A percentile compares a stretch with the other conserved stretches of the same genome.
Evolutionary conservation across 805 yeast species (phyloP).

Genomic region (Barnettozyma sp.): DNA sequence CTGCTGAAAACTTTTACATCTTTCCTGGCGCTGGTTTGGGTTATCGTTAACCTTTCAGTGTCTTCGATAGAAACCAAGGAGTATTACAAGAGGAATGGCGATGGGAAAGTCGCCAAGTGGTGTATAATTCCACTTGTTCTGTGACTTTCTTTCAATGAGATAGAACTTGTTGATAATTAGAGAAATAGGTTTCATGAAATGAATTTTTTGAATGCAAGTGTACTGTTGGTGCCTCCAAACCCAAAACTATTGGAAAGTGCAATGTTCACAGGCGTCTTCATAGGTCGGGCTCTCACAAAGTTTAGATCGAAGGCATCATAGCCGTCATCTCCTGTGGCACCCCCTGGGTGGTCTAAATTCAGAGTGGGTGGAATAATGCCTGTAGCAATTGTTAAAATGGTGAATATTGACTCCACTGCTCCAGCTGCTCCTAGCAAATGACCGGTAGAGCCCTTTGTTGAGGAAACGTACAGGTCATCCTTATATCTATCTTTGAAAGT

Average conservation of each 20-base stretch:
- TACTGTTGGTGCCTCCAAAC: constrained; percentile 93
- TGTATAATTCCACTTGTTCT: constrained; percentile 34
- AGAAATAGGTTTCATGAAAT: background rate
- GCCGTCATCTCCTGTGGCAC: constrained; percentile 36
- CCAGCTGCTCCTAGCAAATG: constrained; percentile 97
- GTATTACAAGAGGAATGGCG: constrained; percentile 33
- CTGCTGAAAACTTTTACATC: constrained; percentile 17
- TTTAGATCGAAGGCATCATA: constrained; percentile 41
- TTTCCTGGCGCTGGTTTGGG: constrained; percentile 25
- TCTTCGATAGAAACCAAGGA: constrained; percentile 47
- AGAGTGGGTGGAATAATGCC: constrained; percentile 71
- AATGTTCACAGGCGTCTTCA: constrained; percentile 36
- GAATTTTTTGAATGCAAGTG: constrained; percentile 47
- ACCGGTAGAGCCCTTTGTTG: constrained; percentile 90
- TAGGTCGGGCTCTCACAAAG: constrained; percentile 45
- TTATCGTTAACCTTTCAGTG: constrained; percentile 40
- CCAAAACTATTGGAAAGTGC: constrained; percentile 92
- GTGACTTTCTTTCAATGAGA: constrained; percentile 9
- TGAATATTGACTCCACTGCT: constrained; percentile 81
- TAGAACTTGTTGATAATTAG: background rate
- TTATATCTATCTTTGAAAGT: constrained; percentile 36
- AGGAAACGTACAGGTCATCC: constrained; percentile 46
- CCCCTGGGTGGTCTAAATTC: constrained; percentile 53
- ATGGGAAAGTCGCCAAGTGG: constrained; percentile 25
- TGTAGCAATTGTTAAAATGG: constrained; percentile 56